Conservation (phyloP, 2,329 filamentous ascomycete genomes). For the Apiospora malaysiana region DNA sequence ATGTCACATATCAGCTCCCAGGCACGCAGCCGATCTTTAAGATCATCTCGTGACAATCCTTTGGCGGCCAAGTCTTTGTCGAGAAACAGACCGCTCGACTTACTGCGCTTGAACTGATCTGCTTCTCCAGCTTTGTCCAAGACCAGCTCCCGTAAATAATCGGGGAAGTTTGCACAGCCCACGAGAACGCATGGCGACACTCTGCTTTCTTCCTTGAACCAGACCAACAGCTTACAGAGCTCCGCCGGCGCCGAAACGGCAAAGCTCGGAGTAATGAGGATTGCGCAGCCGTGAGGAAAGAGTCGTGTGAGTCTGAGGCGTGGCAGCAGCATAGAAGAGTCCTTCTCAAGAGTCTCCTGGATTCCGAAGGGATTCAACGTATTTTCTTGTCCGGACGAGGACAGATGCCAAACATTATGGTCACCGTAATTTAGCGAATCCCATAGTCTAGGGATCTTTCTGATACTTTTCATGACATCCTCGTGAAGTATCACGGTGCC, state of each 20-base stretch:
- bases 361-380: background rate
- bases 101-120: conserved; percentile 18
- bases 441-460: conserved; percentile 36
- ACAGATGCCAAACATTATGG: conserved; percentile 26
- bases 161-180: conserved; percentile 42
- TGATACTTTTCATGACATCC: conserved; percentile 33
- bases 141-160: conserved; percentile 41
- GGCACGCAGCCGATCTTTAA: conserved; percentile 19
- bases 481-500: conserved; percentile 41
- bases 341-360: background rate
- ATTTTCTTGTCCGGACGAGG: conserved; percentile 19
- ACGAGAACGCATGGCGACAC: conserved; percentile 41
- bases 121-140: conserved; percentile 40
- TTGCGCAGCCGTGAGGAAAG: conserved; percentile 51
- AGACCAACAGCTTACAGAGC: conserved; percentile 46
- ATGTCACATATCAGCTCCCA: conserved; percentile 31
- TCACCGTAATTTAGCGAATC: conserved; percentile 35
- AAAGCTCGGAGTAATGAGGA: conserved; percentile 59
- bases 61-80: background rate
- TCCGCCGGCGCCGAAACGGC: conserved; percentile 50
- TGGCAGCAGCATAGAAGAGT: background rate
- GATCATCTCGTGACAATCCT: conserved; percentile 18
- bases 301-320: conserved; percentile 46
- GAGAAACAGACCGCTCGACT: background rate
- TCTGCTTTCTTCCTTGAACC: conserved; percentile 38